Base-by-base conservation (phyloP, 2,329 filamentous ascomycete species). In the Colletotrichum liaoningense region DNA sequence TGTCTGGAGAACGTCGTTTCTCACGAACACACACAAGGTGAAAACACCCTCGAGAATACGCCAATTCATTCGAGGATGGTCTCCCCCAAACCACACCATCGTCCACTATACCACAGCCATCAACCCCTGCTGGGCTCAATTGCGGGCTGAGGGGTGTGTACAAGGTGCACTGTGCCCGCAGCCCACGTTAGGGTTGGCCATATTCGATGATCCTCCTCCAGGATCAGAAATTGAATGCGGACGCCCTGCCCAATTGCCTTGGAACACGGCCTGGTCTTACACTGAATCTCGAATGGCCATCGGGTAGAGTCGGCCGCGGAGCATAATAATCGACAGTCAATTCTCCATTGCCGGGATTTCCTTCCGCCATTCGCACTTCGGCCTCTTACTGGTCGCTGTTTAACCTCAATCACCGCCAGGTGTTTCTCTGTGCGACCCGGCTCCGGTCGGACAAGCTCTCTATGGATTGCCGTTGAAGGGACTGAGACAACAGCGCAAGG, bases 191-290 rank as follows among this genome's bases (percentile, higher is more conserved):
- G 60, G 63, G 66, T 71, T 69, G 52, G 64, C 55, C 64, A 62
- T 60, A 58, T 67, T 65, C 38, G 60, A 69, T 73, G 64, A 74
- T 74, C 63, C 57, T 54, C 72, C 63, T 74, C 72, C 42, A 54
- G 72, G 72, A 72, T 74, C 69, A 72, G 72, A 74, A 67, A 72
- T 72, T 74, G 67, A 56, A 58, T 52, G 42, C 38, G 33, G 68
- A 72, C 28, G 55, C 59, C 68, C 55, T 63, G 57, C 30, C 69
- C 72, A 74, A 74, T 72, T 63, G 68, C 68, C 69, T 60, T 68
- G 52, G n/a, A 26, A 63, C 26, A 22, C 54, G 28, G 62, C 49
- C 60, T 62, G 56, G 58, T 59, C 58, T 38, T 35, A 30, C 30
- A 63, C 42, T 63, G 5, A 42, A 59, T 49, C 49, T 11, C 35